phyloP scores from a whole-genome alignment of 305 asterid genomes.

The Nicotiana rustica region DNA sequence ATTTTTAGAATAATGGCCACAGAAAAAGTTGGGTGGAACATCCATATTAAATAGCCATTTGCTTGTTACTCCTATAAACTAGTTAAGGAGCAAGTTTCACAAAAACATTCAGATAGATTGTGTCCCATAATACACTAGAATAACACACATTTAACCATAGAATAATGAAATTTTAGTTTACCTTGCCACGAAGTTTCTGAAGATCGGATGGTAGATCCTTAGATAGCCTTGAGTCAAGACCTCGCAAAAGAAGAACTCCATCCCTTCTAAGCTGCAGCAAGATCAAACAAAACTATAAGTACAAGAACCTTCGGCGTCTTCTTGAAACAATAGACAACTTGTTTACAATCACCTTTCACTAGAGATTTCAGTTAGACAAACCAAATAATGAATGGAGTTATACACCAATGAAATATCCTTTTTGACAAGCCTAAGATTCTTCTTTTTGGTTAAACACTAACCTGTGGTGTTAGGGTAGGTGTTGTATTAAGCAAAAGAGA shows the following conservation, averaged over 20 bases:
- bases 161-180: constrained; percentile 31
- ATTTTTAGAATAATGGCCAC: neutral
- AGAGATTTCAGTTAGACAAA: neutral
- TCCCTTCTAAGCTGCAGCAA: constrained; percentile 75
- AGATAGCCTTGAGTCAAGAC: constrained; percentile 89
- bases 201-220: constrained; percentile 92
- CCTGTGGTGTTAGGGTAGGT: too few species aligned
- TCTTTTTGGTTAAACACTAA: too few species aligned
- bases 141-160: neutral
- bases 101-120: neutral
- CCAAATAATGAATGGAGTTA: neutral
- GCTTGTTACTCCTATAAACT: neutral
- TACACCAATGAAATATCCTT: constrained; percentile 7
- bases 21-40: neutral
- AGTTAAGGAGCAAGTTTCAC: neutral
- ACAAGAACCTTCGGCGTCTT: constrained; percentile 26
- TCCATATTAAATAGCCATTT: neutral
- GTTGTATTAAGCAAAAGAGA: too few species aligned
- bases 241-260: constrained; percentile 76
- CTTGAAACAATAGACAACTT: neutral
- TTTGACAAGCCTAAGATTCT: neutral
- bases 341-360: neutral
- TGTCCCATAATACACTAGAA: neutral
- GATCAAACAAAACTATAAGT: neutral
- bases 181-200: constrained; percentile 97